Percentiles rank a stretch among this genome's conserved stretches.
Conservation (phyloP, 805 yeast genomes). For the Dipodascus geniculatus region DNA sequence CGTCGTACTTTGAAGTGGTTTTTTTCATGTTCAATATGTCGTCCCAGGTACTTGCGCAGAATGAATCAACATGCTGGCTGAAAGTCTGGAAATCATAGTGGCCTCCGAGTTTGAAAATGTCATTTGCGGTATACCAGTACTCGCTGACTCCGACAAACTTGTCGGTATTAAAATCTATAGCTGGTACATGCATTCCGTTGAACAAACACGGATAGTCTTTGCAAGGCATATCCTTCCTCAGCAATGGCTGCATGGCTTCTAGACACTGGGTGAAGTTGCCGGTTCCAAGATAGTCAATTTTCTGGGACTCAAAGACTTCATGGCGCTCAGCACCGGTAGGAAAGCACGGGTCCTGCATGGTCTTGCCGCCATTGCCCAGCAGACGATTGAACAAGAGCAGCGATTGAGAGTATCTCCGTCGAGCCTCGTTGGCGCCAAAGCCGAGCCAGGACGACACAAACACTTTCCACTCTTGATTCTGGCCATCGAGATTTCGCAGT, state of each 20-base stretch:
- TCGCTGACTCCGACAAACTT: conserved; percentile 90
- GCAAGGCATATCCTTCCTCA: conserved; percentile 74
- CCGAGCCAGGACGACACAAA: conserved; percentile 97
- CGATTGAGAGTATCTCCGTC: conserved; percentile 47
- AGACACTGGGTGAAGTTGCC: conserved; percentile 74
- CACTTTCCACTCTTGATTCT: conserved; percentile 62
- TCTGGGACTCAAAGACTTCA: conserved; percentile 3
- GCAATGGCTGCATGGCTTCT: conserved; percentile 58
- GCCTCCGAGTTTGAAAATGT: conserved; percentile 80
- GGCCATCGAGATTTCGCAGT: conserved; percentile 61
- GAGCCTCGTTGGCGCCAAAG: conserved; percentile 93
- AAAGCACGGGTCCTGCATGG: conserved; percentile 65
- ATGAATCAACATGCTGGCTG: conserved; percentile 51
- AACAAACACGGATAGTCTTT: conserved; percentile 81
- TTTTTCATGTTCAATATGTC: conserved; percentile 36
- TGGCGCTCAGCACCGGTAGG: conserved; percentile 38
- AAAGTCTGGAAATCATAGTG: conserved; percentile 67
- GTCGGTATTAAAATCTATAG: conserved; percentile 64
- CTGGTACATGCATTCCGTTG: conserved; percentile 92
- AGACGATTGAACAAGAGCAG: conserved; percentile 7
- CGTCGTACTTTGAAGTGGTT: conserved; percentile 42
- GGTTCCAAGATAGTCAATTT: conserved; percentile 37
- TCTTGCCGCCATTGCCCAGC: conserved; percentile 6
- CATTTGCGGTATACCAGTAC: conserved; percentile 95
- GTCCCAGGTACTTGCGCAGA: conserved; percentile 71